Evolutionary conservation across 2,329 filamentous ascomycete species (phyloP), one percentile per base, ranked within the genome.

Genomic region (Magnaporthiopsis rhizophila): DNA sequence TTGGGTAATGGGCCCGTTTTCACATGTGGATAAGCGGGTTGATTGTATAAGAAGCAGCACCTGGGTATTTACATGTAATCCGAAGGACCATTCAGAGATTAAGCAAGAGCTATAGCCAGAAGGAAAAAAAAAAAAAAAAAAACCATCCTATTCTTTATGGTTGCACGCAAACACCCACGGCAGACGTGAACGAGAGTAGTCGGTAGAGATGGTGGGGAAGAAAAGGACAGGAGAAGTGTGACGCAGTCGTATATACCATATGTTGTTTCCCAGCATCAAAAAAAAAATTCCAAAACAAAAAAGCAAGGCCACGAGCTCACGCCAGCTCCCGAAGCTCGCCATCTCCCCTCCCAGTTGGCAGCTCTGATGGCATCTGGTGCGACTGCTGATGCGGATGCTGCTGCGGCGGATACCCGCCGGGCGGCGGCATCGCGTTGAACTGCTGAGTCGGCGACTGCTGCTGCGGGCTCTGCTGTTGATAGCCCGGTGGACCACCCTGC

Each of bases 311-410:
- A 58, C 30, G 24, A 13, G 13, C 24, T 24, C 9, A 26, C 6
- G 24, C 70, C 65, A 76, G 64, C 66, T 76, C 74, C 62, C 71
- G 71, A 61, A 74, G 65, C 67, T 76, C 70, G 21, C 71, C 66
- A 64, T 76, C 70, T 3, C 69, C 67, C 57, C 70, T 71, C 58
- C 70, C 65, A 24, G 70, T 67, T 28, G 74, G 68, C 71, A 76
- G 66, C 68, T 76, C 75, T 1, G 69, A 67, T 45, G 66, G 26
- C 65, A 64, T 21, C 60, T 64, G 65, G 50, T 65, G 65, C 12
- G 58, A 53, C 60, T 65, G 62, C 53, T 64, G 34, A 18, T 65
- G 62, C 15, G 38, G 59, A 11, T 65, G 62, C 15, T 30, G 59
- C 32, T 21, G 58, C 28, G 28, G 28, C 28, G 28, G 28, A 11